phyloP scores from a whole-genome alignment of 2,329 filamentous ascomycete species.

The Orbilia brochopaga region DNA sequence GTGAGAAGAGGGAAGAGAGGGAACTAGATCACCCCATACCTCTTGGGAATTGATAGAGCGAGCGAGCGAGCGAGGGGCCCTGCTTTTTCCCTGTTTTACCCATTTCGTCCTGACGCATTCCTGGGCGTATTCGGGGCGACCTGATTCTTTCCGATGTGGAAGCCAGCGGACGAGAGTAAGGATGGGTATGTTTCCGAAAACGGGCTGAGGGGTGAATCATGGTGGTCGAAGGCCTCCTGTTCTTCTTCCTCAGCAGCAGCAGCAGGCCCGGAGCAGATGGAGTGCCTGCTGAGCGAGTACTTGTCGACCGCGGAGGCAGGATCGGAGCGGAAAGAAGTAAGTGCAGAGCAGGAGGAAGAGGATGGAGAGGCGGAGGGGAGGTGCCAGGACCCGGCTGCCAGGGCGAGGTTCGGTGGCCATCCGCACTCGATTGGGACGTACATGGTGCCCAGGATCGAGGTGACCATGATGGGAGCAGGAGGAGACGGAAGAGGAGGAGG shows the following conservation, averaged over 20 bases:
- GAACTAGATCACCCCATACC: conserved; percentile 22
- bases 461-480: conserved; percentile 29
- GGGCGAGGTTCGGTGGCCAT: conserved; percentile 45
- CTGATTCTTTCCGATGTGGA: conserved; percentile 51
- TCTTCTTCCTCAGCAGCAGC: neutral
- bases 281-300: conserved; percentile 40
- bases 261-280: conserved; percentile 34
- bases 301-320: conserved; percentile 33
- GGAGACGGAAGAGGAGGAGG: no score
- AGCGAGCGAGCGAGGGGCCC: conserved; percentile 22
- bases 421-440: conserved; percentile 46
- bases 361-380: no score
- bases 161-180: conserved; percentile 48
- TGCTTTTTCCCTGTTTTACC: conserved; percentile 42
- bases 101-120: conserved; percentile 50
- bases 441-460: conserved; percentile 47
- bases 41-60: conserved; percentile 9
- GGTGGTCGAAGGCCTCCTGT: conserved; percentile 35
- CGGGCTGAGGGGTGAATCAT: conserved; percentile 45
- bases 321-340: conserved; percentile 47
- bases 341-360: conserved; percentile 40
- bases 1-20: neutral
- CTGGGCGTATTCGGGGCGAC: conserved; percentile 42
- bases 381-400: conserved; percentile 34
- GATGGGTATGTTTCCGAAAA: conserved; percentile 51